Base-by-base conservation (phyloP, 148 eudicot genomes). In the Vaccinium vitisidaea region DNA sequence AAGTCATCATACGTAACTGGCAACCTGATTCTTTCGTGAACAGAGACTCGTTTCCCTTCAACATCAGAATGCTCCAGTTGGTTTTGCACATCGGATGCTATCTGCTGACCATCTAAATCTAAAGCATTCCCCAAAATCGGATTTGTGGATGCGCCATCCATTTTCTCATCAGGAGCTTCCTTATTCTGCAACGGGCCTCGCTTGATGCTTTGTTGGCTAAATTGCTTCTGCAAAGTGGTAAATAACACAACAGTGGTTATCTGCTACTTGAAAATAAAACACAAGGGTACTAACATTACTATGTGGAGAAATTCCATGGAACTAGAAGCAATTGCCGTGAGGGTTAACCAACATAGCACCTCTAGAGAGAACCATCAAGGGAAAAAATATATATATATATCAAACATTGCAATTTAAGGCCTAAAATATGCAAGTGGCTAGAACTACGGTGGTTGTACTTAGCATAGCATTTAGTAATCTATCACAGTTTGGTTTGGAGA, bases 1-100 rank as follows among this genome's bases (percentile, higher is more conserved):
- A 95, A 87, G 88, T 93, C 98, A 85, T 93, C 95, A 43, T 93
- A 95, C 59, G 93, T 56, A 84, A 93, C 97, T 13, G 94, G 98
- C 15, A 90, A 82, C 82, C 95, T 89, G 19, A 92, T 84, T 85
- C 98, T 91, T 80, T 92, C 92, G 56, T 79, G 92, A 80, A 92
- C 92, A 52, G 97, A 85, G 70, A 61, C 81, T 23, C 87, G 88
- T 70, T 87, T 90, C 83, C 74, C 86, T 50, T 73, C 89, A 39
- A 43, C 23, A 27, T 12, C 82, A 46, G 86, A 69, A 85, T 54
- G 86, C 21, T 79, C 83, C 53, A 39, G 82, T 87, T 85, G 61
- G 81, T 27, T 78, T 30, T 86, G 87, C 58, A 39, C 74, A 27
- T 82, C 77, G 39, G 83, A 15, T 70, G 80, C 43, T 30, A 69